A percentile compares a stretch with the other conserved stretches of the same genome.
Evolutionary conservation across 2,329 filamentous ascomycete species (phyloP).

Genomic region (Aspergillus terreus): DNA sequence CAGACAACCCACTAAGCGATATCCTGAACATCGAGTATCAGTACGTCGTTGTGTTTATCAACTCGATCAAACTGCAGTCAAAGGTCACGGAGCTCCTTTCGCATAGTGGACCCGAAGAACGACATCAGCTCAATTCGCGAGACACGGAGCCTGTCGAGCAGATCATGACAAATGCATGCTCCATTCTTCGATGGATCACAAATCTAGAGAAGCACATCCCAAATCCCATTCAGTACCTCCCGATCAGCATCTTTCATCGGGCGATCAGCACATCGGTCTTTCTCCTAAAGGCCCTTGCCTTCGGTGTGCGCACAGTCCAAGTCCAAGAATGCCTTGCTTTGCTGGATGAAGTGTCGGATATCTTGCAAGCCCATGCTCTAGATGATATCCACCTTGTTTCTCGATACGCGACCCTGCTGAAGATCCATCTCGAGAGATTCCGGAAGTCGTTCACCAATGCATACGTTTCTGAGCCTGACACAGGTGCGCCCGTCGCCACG

Average conservation of each 20-base stretch:
- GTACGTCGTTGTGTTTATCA: constrained; percentile 31
- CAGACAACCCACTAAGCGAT: constrained; percentile 24
- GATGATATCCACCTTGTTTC: constrained; percentile 2
- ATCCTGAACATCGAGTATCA: constrained; percentile 48
- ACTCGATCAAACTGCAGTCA: constrained; percentile 46
- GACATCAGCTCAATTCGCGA: constrained; percentile 7
- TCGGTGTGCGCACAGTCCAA: constrained; percentile 42
- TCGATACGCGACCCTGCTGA: not conserved
- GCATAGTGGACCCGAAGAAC: constrained; percentile 4
- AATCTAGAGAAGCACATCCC: constrained; percentile 22
- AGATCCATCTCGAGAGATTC: not conserved
- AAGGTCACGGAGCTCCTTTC: constrained; percentile 42
- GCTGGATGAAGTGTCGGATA: constrained; percentile 22
- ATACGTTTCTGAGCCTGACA: not conserved
- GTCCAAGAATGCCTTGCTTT: constrained; percentile 40
- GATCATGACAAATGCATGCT: constrained; percentile 45
- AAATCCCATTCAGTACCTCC: constrained; percentile 39
- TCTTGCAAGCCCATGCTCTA: not conserved
- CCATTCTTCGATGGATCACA: constrained; percentile 42
- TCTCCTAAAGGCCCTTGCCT: constrained; percentile 42
- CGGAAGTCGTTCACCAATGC: not conserved
- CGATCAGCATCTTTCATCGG: constrained; percentile 47
- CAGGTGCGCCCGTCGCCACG: not conserved
- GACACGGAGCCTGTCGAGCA: constrained; percentile 44
- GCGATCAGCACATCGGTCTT: constrained; percentile 50